Conservation (phyloP, 23 red algal species). For the Agarophyton chilense region DNA sequence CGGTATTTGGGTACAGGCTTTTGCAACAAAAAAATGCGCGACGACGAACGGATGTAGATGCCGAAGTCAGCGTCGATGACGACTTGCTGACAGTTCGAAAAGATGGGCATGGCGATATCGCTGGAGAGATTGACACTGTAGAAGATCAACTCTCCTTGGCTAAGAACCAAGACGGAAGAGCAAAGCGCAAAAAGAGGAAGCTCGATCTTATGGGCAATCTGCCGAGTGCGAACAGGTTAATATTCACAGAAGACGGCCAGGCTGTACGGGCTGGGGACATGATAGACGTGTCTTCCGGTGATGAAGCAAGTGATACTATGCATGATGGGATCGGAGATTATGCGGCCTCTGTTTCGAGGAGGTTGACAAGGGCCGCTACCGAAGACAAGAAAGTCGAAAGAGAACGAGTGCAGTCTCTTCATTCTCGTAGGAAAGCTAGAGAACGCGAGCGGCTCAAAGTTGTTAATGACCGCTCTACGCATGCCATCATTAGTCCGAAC, state of each 20-base stretch:
- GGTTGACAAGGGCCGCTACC: slow-evolving; percentile 28
- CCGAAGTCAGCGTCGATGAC: not conserved
- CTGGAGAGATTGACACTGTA: not conserved
- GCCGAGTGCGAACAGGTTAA: slow-evolving; percentile 60
- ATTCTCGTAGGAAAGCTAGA: slow-evolving; percentile 47
- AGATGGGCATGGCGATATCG: not conserved
- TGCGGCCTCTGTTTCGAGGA: slow-evolving; percentile 54
- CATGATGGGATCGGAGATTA: slow-evolving; percentile 50
- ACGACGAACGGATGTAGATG: not conserved
- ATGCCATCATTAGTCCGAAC: not conserved
- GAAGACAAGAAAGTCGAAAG: slow-evolving; percentile 67
- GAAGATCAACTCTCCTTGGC: too few relatives aligned
- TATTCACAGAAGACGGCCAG: slow-evolving; percentile 63
- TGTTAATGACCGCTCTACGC: not conserved
- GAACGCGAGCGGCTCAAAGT: slow-evolving; percentile 22
- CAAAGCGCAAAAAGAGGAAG: slow-evolving; percentile 57
- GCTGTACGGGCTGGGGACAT: slow-evolving; percentile 55
- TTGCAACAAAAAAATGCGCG: not conserved
- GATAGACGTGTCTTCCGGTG: not conserved
- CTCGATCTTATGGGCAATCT: slow-evolving; percentile 50
- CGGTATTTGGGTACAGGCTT: slow-evolving; percentile 77
- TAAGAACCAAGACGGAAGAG: not conserved
- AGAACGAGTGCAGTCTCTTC: slow-evolving; percentile 60
- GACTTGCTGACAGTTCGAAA: slow-evolving; percentile 9
- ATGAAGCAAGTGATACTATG: slow-evolving; percentile 15